Evolutionary conservation across 306 rosid species (phyloP), one percentile per base, ranked within the genome.

Genomic region (Fragaria ananassa): DNA sequence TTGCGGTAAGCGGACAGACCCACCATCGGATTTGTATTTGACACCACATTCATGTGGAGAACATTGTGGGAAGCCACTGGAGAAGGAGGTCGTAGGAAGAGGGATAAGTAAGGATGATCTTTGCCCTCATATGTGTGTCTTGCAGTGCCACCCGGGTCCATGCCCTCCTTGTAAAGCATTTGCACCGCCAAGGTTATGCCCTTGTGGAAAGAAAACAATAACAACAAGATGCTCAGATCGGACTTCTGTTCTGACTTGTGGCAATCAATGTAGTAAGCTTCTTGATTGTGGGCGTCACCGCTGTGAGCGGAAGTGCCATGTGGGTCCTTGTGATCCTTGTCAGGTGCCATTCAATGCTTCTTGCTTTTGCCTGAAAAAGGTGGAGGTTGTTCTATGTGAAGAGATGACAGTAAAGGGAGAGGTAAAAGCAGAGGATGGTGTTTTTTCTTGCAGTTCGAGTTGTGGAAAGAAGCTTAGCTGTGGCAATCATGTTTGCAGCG

Each of bases 111-210:
- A 75, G 86, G 98, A 88, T 54, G 91, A 89, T 75, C 87, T 83
- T 81, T 93, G 98, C 70, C 96, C 97, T 35, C 98, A 93, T 87
- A 51, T 70, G 82, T 93, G 98, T 84, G 97, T 93, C 78, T 84
- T 93, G 94, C 98, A 90, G 81, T 93, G 98, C 82, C 98, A 93
- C 80, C 98, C 98, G 2, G 98, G 98, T 68, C 98, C 98, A 10
- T 93, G 98, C 83, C 98, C 97, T 74, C 93, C 97, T 8, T 93
- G 98, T 68, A 93, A 83, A 81, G 96, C 96, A 72, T 93, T 93
- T 82, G 98, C 97, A 50, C 96, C 90, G 0, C 93, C 97, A 6
- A 81, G 89, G 41, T 66, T 83, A 72, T 93, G 98, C 73, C 96
- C 97, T 47, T 93, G 98, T 81, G 97, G 94, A 76, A 93, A 91